phyloP scores from a whole-genome alignment of 2,329 filamentous ascomycete genomes.

The Hymenoscyphus fructigenus region DNA sequence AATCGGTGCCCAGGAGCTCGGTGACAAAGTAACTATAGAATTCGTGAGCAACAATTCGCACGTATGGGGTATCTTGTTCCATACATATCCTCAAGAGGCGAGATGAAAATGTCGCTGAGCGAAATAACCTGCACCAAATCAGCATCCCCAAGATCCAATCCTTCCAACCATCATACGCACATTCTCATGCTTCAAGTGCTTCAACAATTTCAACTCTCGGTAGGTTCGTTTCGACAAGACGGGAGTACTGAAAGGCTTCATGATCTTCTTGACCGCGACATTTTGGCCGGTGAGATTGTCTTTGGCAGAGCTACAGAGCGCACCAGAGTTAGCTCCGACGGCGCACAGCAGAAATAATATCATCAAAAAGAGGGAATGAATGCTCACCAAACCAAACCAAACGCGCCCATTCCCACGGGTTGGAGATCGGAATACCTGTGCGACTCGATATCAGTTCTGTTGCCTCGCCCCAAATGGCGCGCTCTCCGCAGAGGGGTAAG shows the following conservation, averaged over 20 bases:
- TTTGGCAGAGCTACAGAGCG: conserved; percentile 76
- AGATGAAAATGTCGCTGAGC: conserved; percentile 99
- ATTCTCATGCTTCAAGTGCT: conserved; percentile 95
- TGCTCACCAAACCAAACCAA: conserved; percentile 91
- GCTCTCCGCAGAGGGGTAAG: conserved; percentile 11
- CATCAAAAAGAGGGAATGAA: neutral
- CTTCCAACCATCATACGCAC: conserved; percentile 46
- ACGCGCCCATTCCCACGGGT: conserved; percentile 98
- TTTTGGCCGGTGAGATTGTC: conserved; percentile 96
- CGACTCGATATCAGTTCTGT: conserved; percentile 19
- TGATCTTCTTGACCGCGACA: conserved; percentile 99
- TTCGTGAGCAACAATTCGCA: conserved; percentile 20
- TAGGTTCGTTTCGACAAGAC: conserved; percentile 98
- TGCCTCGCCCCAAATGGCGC: conserved; percentile 1
- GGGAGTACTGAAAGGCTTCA: conserved; percentile 99
- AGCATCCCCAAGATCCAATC: conserved; percentile 21
- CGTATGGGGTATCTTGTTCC: conserved; percentile 23
- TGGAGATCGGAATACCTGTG: conserved; percentile 93
- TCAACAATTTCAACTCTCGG: conserved; percentile 93
- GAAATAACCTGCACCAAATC: conserved; percentile 74
- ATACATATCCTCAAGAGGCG: conserved; percentile 96
- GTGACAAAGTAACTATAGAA: conserved; percentile 89
- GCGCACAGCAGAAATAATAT: neutral
- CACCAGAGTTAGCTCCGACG: conserved; percentile 16
- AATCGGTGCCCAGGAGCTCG: conserved; percentile 92